Evolutionary conservation across 768 basidiomycete species (phyloP).

Genomic region (Mycena filopes): DNA sequence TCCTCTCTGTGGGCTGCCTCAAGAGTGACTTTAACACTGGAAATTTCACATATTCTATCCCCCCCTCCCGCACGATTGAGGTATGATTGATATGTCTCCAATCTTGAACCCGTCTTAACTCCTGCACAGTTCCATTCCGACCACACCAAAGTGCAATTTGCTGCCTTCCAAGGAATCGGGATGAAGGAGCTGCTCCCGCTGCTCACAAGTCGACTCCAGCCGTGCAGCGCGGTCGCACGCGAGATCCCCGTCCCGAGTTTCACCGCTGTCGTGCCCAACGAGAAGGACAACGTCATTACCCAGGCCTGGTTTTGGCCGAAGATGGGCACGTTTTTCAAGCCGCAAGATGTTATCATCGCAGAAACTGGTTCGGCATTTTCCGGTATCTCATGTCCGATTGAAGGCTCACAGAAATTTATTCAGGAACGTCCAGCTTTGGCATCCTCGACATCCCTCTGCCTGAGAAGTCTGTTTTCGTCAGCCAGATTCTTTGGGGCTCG

Average conservation of each 20-base stretch:
- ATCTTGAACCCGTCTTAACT: not conserved
- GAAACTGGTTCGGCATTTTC: slow-evolving; percentile 73
- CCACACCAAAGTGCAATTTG: slow-evolving; percentile 73
- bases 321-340: slow-evolving; percentile 74
- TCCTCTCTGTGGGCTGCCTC: slow-evolving; percentile 77
- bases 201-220: slow-evolving; percentile 65
- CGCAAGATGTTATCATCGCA: slow-evolving; percentile 81
- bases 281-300: slow-evolving; percentile 64
- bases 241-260: slow-evolving; percentile 60
- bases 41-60: slow-evolving; percentile 82
- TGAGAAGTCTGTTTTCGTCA: slow-evolving; percentile 68
- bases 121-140: slow-evolving; percentile 76
- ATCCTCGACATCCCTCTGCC: slow-evolving; percentile 86
- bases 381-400: not conserved
- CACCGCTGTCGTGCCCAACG: slow-evolving; percentile 57
- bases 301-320: slow-evolving; percentile 91
- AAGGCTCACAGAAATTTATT: not conserved
- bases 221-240: slow-evolving; percentile 50
- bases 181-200: slow-evolving; percentile 84
- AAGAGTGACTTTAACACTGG: slow-evolving; percentile 91
- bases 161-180: slow-evolving; percentile 70
- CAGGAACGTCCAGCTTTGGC: slow-evolving; percentile 86
- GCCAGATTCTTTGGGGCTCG: slow-evolving; percentile 90
- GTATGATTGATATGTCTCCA: slow-evolving; percentile 51
- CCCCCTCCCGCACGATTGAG: slow-evolving; percentile 69